A percentile compares a stretch with the other conserved stretches of the same genome.
Evolutionary conservation across 225 moss, liverwort and hornwort species (phyloP).

Genomic region (Pseudoscleropodium purum): DNA sequence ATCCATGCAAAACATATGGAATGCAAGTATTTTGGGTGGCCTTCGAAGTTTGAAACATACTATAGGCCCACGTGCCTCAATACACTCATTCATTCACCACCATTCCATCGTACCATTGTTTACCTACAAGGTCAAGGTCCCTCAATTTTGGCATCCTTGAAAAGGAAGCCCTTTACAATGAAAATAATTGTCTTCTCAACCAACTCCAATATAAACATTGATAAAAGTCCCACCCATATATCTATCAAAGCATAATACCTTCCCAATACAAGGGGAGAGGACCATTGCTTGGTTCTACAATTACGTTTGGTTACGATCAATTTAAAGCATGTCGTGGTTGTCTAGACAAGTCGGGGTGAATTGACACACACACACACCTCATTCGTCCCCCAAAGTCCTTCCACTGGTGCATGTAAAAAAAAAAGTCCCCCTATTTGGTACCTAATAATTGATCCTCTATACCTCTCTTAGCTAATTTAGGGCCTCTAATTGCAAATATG

Average conservation of each 20-base stretch:
- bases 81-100: neutral
- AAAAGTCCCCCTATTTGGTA: too few species aligned
- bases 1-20: neutral
- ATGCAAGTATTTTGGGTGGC: accelerated
- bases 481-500: too few species aligned
- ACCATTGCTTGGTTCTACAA: too few species aligned
- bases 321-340: too few species aligned
- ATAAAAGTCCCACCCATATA: accelerated
- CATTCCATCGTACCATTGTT: neutral
- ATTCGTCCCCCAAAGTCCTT: too few species aligned
- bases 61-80: too few species aligned
- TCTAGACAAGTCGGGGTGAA: too few species aligned
- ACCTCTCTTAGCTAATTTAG: too few species aligned
- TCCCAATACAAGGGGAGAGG: neutral
- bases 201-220: accelerated
- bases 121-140: neutral
- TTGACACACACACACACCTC: too few species aligned
- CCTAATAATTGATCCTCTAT: too few species aligned
- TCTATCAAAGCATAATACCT: neutral
- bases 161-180: neutral
- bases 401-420: too few species aligned
- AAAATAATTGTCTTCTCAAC: neutral
- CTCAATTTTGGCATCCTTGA: neutral
- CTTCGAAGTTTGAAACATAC: neutral
- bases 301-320: too few species aligned